Conservation (phyloP, 1,139 yeast species). For the Petasospora fabianii region DNA sequence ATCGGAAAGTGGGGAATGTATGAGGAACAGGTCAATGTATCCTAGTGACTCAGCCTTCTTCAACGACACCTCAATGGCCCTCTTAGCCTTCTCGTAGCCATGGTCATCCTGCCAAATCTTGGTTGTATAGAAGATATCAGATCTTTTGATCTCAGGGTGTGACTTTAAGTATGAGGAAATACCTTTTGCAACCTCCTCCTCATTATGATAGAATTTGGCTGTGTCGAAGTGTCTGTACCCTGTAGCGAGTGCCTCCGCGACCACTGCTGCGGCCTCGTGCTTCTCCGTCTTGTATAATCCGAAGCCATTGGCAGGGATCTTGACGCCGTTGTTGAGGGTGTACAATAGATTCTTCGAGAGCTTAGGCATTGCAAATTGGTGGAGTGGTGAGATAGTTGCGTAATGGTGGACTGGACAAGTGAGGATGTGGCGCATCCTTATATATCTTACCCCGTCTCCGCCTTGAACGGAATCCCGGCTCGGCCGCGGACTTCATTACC, state of each 20-base stretch:
- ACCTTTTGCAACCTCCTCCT: conserved; percentile 17
- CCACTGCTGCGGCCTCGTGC: conserved; percentile 1
- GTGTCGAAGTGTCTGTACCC: conserved; percentile 23
- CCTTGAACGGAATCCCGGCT: too few relatives aligned
- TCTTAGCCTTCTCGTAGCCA: conserved; percentile 9
- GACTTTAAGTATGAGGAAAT: conserved; percentile 17
- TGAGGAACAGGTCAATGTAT: conserved; percentile 19
- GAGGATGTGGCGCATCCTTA: too few relatives aligned
- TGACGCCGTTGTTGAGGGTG: conserved; percentile 16
- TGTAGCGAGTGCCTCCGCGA: conserved; percentile 23
- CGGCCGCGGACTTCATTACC: too few relatives aligned
- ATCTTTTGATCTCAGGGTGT: conserved; percentile 11
- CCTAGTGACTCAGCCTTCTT: conserved; percentile 2
- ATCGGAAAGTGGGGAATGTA: conserved; percentile 16
- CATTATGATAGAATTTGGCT: conserved; percentile 13
- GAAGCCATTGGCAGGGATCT: conserved; percentile 18
- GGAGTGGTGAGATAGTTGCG: too few relatives aligned
- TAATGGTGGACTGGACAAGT: too few relatives aligned
- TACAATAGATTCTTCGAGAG: conserved; percentile 1
- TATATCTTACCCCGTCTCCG: too few relatives aligned
- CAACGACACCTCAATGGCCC: background rate
- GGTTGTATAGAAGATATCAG: conserved; percentile 18
- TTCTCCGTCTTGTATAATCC: conserved; percentile 5
- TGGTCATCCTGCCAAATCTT: conserved; percentile 15
- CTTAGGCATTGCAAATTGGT: background rate